Percentiles rank a stretch among this genome's conserved stretches.
Evolutionary conservation across 1,284 basidiomycete genomes (phyloP).

Genomic region (Pseudozyma pruni): DNA sequence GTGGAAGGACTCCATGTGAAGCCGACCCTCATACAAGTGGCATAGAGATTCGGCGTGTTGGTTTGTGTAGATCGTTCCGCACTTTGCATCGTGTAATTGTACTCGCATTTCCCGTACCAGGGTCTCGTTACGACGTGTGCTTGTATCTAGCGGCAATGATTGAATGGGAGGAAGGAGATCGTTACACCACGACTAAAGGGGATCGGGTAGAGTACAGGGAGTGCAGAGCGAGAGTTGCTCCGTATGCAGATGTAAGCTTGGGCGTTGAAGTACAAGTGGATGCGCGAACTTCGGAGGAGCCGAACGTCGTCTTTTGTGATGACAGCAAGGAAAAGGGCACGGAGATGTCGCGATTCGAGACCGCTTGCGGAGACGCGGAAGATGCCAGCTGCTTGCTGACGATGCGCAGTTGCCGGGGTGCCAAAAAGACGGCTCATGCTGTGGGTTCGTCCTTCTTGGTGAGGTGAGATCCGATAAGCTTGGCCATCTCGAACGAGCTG

Average conservation of each 20-base stretch:
- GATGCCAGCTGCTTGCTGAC: too few relatives aligned
- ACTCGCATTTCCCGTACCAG: too few relatives aligned
- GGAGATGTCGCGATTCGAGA: too few relatives aligned
- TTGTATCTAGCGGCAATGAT: constrained; percentile 8
- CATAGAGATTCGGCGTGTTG: too few relatives aligned
- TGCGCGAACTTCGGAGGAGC: background rate
- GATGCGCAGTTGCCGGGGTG: too few relatives aligned
- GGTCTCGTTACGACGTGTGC: too few relatives aligned
- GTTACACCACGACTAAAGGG: constrained; percentile 8
- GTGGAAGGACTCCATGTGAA: constrained; percentile 46
- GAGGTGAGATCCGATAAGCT: constrained; percentile 64
- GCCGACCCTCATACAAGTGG: too few relatives aligned
- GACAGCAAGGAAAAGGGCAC: background rate
- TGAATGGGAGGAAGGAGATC: constrained; percentile 1
- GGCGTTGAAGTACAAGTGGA: background rate
- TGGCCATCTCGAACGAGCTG: constrained; percentile 67
- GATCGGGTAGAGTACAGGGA: constrained; percentile 29
- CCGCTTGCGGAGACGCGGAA: too few relatives aligned
- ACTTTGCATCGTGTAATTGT: constrained; percentile 7
- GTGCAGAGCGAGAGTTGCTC: background rate
- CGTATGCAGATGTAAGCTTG: background rate
- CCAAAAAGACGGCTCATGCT: constrained; percentile 29
- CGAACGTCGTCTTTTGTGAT: constrained; percentile 1
- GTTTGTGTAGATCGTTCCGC: background rate
- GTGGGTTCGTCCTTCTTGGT: constrained; percentile 55